phyloP scores from a whole-genome alignment of 371 early-diverging fungal genomes.

The Mucor indicus region DNA sequence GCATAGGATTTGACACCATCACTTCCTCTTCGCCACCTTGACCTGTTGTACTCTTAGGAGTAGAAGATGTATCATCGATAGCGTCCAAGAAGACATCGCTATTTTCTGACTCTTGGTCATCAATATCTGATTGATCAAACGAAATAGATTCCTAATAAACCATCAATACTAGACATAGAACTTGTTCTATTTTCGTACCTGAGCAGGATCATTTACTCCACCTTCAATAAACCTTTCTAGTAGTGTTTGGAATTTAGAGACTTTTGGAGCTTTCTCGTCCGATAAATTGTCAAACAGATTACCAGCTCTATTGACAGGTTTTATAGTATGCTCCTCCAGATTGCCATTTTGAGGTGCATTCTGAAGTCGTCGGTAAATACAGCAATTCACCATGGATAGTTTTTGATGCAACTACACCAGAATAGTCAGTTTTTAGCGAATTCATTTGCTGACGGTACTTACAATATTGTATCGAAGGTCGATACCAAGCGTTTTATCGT shows the following conservation, averaged over 20 bases:
- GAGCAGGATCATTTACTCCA: not conserved
- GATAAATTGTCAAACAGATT: not conserved
- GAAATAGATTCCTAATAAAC: constrained; percentile 4
- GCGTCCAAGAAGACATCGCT: constrained; percentile 24
- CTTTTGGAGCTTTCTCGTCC: not conserved
- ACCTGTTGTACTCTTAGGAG: not conserved
- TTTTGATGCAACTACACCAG: constrained; percentile 74
- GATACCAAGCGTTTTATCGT: constrained; percentile 45
- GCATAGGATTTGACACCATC: not conserved
- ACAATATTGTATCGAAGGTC: constrained; percentile 71
- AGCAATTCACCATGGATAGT: constrained; percentile 89
- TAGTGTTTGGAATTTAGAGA: constrained; percentile 6
- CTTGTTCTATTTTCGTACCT: not conserved
- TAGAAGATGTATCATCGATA: constrained; percentile 1
- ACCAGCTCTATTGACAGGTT: not conserved
- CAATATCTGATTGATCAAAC: constrained; percentile 2
- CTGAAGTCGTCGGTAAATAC: constrained; percentile 58
- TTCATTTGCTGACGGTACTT: constrained; percentile 6
- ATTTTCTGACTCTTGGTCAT: constrained; percentile 8
- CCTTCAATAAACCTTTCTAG: constrained; percentile 11
- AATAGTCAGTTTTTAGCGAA: not conserved
- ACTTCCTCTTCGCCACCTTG: constrained; percentile 8
- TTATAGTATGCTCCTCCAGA: not conserved
- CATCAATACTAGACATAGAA: not conserved
- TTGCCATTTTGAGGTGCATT: constrained; percentile 10